A percentile compares a stretch with the other conserved stretches of the same genome.
Evolutionary conservation across 2,329 filamentous ascomycete species (phyloP).

Genomic region (Pseudogymnoascus sp.): DNA sequence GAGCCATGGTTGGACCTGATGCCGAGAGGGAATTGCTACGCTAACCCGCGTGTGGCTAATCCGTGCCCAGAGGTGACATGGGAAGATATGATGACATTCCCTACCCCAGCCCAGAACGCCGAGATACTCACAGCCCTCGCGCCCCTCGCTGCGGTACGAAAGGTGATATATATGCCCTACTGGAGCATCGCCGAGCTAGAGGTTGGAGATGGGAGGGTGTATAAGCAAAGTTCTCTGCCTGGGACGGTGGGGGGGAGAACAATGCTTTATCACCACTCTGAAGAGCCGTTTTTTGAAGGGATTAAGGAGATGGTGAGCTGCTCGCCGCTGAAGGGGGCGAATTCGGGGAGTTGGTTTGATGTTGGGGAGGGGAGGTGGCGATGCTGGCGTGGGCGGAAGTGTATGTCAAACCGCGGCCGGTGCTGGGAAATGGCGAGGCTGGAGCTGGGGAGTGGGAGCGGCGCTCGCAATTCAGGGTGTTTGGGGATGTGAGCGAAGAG

Average conservation of each 20-base stretch:
- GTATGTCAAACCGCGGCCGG: neutral
- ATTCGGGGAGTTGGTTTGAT: neutral
- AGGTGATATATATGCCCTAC: neutral
- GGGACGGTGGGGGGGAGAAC: neutral
- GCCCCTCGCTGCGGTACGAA: neutral
- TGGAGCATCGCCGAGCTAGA: neutral
- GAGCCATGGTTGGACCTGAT: neutral
- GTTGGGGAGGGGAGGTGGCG: neutral
- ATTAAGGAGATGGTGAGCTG: neutral
- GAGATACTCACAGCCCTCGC: neutral
- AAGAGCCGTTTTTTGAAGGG: neutral
- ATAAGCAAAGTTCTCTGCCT: neutral
- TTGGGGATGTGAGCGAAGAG: too few species aligned
- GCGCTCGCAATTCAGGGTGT: too few species aligned
- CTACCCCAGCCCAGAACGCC: neutral
- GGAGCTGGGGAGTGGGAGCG: neutral
- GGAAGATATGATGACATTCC: neutral
- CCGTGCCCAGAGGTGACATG: neutral
- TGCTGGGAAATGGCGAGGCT: neutral
- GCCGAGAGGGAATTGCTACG: neutral
- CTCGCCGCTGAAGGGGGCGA: neutral
- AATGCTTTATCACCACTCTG: neutral
- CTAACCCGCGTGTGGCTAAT: neutral
- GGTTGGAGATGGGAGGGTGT: neutral
- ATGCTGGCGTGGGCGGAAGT: neutral